These are phyloP conservation scores for Meripilus lineatus DNA, from an alignment of 1,284 basidiomycete species.

Conservation along the genomic window DNA sequence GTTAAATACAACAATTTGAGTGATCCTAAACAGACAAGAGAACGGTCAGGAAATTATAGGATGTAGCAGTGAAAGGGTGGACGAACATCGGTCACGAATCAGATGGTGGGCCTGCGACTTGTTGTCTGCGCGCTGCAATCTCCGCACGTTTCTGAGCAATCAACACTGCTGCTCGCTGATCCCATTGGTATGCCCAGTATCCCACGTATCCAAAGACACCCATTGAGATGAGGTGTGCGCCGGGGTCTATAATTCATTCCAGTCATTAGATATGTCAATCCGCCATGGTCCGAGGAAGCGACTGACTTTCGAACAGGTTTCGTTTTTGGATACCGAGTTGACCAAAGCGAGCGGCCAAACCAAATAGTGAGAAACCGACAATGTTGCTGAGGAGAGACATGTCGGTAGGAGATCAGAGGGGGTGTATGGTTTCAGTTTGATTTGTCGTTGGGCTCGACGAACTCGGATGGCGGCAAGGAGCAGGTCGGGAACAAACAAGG, in stretches of 20 bases:
- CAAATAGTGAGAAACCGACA: constrained; percentile 75
- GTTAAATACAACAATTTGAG: too few species aligned
- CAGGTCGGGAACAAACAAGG: too few species aligned
- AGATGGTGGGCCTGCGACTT: neutral
- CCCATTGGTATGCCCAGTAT: constrained; percentile 67
- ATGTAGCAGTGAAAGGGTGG: too few species aligned
- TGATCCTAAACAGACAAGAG: too few species aligned
- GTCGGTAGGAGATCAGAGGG: too few species aligned
- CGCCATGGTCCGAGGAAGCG: neutral
- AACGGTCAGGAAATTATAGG: too few species aligned
- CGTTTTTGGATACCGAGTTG: constrained; percentile 78
- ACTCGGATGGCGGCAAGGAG: too few species aligned
- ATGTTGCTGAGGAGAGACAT: constrained; percentile 75
- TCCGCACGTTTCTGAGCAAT: constrained; percentile 57
- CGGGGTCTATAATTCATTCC: constrained; percentile 42
- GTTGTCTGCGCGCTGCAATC: constrained; percentile 42
- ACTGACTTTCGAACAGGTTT: constrained; percentile 65
- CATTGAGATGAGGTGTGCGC: constrained; percentile 63
- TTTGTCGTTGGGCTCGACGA: too few species aligned
- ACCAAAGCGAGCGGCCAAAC: constrained; percentile 72
- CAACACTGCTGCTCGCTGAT: constrained; percentile 51
- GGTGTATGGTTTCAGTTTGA: too few species aligned
- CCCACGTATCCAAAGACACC: constrained; percentile 60
- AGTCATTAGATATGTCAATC: neutral
- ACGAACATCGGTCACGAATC: too few species aligned